A percentile compares a stretch with the other conserved stretches of the same genome.
phyloP scores from a whole-genome alignment of 1,284 basidiomycete species.

The Trametes versicolor region DNA sequence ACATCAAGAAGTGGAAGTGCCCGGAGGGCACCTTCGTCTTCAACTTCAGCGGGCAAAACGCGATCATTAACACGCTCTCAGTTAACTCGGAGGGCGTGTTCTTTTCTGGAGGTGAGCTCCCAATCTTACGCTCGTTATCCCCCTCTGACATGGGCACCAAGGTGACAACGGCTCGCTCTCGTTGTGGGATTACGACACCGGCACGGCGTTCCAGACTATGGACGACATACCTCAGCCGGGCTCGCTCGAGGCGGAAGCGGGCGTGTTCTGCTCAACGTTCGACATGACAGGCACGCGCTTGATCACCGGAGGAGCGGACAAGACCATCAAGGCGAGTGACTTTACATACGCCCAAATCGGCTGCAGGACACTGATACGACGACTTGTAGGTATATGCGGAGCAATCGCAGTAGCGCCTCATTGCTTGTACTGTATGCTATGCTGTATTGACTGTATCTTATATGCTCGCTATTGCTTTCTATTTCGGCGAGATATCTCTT shows the following conservation, averaged over 20 bases:
- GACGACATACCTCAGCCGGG: constrained; percentile 97
- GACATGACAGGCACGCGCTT: constrained; percentile 94
- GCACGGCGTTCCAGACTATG: constrained; percentile 93
- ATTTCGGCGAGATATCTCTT: neutral
- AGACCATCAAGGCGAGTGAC: constrained; percentile 88
- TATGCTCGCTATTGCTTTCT: neutral
- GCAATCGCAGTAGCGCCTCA: constrained; percentile 16
- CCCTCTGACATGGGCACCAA: neutral
- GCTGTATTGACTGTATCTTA: constrained; percentile 25
- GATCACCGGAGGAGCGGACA: constrained; percentile 97
- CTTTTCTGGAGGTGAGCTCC: constrained; percentile 88
- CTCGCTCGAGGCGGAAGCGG: constrained; percentile 95
- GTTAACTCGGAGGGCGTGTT: constrained; percentile 97
- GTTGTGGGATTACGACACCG: constrained; percentile 95
- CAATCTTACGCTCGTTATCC: neutral
- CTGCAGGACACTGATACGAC: neutral
- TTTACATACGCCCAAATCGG: no score
- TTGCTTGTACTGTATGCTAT: constrained; percentile 20
- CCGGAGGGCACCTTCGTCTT: constrained; percentile 95
- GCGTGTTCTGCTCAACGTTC: constrained; percentile 96
- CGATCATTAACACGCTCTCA: constrained; percentile 96
- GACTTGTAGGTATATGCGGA: constrained; percentile 18
- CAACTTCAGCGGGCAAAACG: constrained; percentile 96
- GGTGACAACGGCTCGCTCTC: constrained; percentile 88
- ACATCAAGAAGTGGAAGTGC: constrained; percentile 99